Base-by-base conservation (phyloP, 2,329 filamentous ascomycete species). In the Xylariaceae sp. region DNA sequence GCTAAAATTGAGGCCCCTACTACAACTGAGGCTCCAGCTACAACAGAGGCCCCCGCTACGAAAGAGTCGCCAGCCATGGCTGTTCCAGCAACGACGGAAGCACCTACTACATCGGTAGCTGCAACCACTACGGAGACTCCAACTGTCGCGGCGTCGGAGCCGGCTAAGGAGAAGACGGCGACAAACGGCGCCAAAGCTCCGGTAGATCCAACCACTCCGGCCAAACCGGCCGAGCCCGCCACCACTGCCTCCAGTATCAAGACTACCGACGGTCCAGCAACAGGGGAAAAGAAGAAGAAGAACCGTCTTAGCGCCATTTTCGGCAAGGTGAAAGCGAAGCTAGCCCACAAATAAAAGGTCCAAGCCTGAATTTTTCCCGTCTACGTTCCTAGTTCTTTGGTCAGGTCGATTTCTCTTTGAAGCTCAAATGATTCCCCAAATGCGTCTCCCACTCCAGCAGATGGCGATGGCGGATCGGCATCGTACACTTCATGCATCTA, bases 221-320 rank as follows among this genome's bases (percentile, higher is more conserved):
- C 60, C 32, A 65, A 66, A 43, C 41, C 63, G 11, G 46, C 58
- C 3, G 61, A 60, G 27, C 43, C 49, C 2, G 50, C 55, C 35
- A 37, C 21, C 9, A 40, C 39, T 2, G 58, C 51, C 20, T 60
- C 59, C 47, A 65, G 58, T 50, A 65, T 59, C 55, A 71, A 72
- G 57, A 62, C 70, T 13, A 66, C 66, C 26, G 66, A 70, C 24
- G 67, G 67, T 51, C 57, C 70, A 11, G 58, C 70, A 8, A 72
- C 73, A 49, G 72, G 75, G 18, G 78, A 62, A 4, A 84, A 83
- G 75, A 88, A 87, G 78, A 87, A 86, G 78, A 86, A 85, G 77
- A 77, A 82, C 71, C 79, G 85, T 48, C 64, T 86, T 54, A 88
- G 85, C 71, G 73, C 79, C 47, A 81, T 88, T 64, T 82, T 89